These are phyloP conservation scores for Monosporascus cannonballus DNA, from an alignment of 2,329 filamentous ascomycete genomes.

Conservation along the genomic window DNA sequence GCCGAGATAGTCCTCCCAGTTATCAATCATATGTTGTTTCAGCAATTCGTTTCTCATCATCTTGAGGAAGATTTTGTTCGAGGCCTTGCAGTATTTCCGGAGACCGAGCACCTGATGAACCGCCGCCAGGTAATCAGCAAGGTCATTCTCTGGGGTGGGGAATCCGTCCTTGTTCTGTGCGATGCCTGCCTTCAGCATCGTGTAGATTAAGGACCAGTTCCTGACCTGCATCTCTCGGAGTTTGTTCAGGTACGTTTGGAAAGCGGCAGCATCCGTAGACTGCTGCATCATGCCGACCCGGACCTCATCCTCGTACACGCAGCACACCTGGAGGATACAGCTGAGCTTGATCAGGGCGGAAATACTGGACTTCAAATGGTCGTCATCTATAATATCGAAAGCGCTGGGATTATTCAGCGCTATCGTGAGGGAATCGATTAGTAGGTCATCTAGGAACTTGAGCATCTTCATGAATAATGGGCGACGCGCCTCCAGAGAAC, in stretches of 20 bases:
- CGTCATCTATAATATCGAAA: slow-evolving; percentile 79
- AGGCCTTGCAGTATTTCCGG: slow-evolving; percentile 77
- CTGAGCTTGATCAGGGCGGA: slow-evolving; percentile 64
- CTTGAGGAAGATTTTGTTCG: slow-evolving; percentile 82
- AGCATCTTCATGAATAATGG: slow-evolving; percentile 68
- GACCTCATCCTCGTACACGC: slow-evolving; percentile 81
- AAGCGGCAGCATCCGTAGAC: slow-evolving; percentile 51
- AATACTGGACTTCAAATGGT: slow-evolving; percentile 69
- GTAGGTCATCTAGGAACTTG: slow-evolving; percentile 70
- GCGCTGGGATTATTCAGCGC: slow-evolving; percentile 60
- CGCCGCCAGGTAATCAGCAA: slow-evolving; percentile 72
- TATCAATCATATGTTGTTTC: slow-evolving; percentile 66
- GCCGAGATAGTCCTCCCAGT: slow-evolving; percentile 79
- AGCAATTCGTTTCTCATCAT: slow-evolving; percentile 83
- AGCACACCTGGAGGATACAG: slow-evolving; percentile 70
- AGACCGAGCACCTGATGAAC: slow-evolving; percentile 81
- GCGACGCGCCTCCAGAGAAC: slow-evolving; percentile 58
- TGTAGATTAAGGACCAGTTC: slow-evolving; percentile 83
- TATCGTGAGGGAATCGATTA: slow-evolving; percentile 64
- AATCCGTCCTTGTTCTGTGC: slow-evolving; percentile 60
- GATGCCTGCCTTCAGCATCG: slow-evolving; percentile 69
- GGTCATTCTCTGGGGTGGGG: slow-evolving; percentile 60
- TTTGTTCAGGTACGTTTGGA: slow-evolving; percentile 56
- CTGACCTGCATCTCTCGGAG: slow-evolving; percentile 83
- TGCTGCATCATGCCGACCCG: slow-evolving; percentile 65